These are phyloP conservation scores for Lasiodiplodia gonubiensis DNA, from an alignment of 2,329 filamentous ascomycete species.

Conservation along the genomic window DNA sequence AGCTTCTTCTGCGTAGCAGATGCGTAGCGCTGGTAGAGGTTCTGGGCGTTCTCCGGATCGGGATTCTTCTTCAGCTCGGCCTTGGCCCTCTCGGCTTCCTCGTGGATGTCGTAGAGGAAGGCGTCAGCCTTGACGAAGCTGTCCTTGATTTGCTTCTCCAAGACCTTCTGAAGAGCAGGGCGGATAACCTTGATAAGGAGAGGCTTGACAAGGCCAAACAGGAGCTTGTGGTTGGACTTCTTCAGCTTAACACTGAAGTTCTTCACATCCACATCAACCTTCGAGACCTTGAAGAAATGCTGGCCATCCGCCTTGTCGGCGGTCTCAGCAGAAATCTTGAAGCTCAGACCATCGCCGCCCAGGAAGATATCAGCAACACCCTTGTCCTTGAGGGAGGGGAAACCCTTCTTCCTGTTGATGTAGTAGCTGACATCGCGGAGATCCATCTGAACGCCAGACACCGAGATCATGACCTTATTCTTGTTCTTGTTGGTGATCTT, in stretches of 20 bases:
- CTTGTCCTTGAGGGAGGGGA: constrained; percentile 84
- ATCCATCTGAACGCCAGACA: constrained; percentile 91
- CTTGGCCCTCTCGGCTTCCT: constrained; percentile 77
- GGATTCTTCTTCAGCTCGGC: constrained; percentile 66
- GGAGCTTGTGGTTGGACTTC: constrained; percentile 91
- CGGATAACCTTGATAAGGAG: constrained; percentile 82
- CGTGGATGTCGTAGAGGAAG: constrained; percentile 76
- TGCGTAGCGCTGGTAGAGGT: constrained; percentile 86
- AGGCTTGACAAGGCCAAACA: constrained; percentile 87
- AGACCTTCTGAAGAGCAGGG: constrained; percentile 81
- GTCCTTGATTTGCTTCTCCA: constrained; percentile 89
- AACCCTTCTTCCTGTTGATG: constrained; percentile 92
- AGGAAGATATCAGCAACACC: constrained; percentile 89
- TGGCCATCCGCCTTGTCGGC: constrained; percentile 75
- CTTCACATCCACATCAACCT: constrained; percentile 81
- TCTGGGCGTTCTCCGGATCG: constrained; percentile 75
- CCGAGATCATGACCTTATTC: constrained; percentile 83
- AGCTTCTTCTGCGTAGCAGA: constrained; percentile 75
- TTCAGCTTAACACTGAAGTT: constrained; percentile 86
- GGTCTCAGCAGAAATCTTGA: constrained; percentile 87
- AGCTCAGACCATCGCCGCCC: constrained; percentile 84
- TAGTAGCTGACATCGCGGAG: constrained; percentile 89
- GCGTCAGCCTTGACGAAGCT: constrained; percentile 77
- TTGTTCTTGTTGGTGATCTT: constrained; percentile 78
- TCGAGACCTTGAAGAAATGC: constrained; percentile 94